Evolutionary conservation across 2,329 filamentous ascomycete species (phyloP), one percentile per base, ranked within the genome.

Genomic region (Ophiostoma sp.): DNA sequence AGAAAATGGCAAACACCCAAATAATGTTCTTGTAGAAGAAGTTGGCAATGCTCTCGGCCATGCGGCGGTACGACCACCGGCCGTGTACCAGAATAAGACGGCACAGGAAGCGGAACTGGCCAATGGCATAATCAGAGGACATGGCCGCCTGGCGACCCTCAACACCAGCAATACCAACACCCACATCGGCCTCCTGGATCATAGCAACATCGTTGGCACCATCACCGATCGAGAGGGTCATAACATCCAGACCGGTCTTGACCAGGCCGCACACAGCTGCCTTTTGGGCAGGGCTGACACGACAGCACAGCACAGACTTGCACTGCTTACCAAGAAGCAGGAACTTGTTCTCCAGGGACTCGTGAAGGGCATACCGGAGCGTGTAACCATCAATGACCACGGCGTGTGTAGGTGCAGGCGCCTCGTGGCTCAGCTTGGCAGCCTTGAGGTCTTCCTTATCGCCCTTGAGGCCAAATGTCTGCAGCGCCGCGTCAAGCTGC

Each of bases 11-110:
- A 77, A 97, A 94, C 0, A 93, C 95, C 95, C 95, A 99, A 68
- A 98, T 90, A 80, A 99, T 91, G 83, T 98, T 99, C 90, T 99
- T 99, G 87, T 98, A 99, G 84, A 99, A 99, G 85, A 99, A 99
- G 79, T 99, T 99, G 79, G 93, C 93, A 76, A 96, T 97, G 66
- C 90, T 92, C 82, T 99, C 95, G 39, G 90, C 93, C 78, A 99
- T 83, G 75, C 95, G 89, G 69, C 94, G 88, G 81, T 99, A 99
- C n/a, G 93, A 97, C 92, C 94, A 97, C 71, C 94, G 88, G 71
- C 94, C 94, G 77, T 97, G 94, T 4, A 97, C 93, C 27, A 97
- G 86, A 39, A 97, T 86, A 72, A 97, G 83, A 69, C 94, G 85
- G 75, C 93, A 90, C 68, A 97, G 83, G 81, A 92, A 97, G 57